Conservation (phyloP, 1,139 yeast genomes). For the Lodderomyces oxycetoniae region DNA sequence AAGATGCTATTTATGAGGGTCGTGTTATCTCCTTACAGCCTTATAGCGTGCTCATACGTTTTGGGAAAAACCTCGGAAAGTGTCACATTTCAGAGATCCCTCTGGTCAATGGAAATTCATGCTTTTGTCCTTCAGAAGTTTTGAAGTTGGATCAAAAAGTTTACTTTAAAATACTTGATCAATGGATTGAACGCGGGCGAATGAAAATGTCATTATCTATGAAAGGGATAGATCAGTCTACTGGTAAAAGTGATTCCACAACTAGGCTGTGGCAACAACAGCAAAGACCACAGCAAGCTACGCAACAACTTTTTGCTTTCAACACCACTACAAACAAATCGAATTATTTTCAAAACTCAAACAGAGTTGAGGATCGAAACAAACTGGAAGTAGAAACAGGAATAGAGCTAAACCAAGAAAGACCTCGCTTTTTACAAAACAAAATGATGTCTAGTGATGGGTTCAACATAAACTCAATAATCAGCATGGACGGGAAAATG, state of each 20-base stretch:
- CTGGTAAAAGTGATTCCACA: conserved; percentile 41
- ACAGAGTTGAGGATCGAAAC: conserved; percentile 13
- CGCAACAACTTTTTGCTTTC: too few relatives aligned
- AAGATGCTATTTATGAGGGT: conserved; percentile 1
- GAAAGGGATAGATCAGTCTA: conserved; percentile 69
- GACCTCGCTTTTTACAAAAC: conserved; percentile 62
- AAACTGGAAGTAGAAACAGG: conserved; percentile 59
- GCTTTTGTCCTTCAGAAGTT: conserved; percentile 58
- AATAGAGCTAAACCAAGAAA: conserved; percentile 63
- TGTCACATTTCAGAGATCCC: conserved; percentile 75
- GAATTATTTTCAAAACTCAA: too few relatives aligned
- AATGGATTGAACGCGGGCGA: conserved; percentile 10
- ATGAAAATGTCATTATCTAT: conserved; percentile 57
- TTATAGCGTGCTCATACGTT: conserved; percentile 73
- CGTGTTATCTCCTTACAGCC: conserved; percentile 20
- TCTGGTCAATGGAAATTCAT: conserved; percentile 29
- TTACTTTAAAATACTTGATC: conserved; percentile 58
- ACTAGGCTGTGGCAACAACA: conserved; percentile 1
- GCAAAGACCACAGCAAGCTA: neutral
- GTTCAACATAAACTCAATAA: conserved; percentile 12
- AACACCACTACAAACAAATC: too few relatives aligned
- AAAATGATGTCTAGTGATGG: conserved; percentile 3
- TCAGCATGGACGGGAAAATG: conserved; percentile 70
- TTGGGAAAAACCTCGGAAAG: conserved; percentile 46
- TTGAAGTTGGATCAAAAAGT: conserved; percentile 57